phyloP scores from a whole-genome alignment of 2,329 filamentous ascomycete species.

The Exserohilum rostratum region DNA sequence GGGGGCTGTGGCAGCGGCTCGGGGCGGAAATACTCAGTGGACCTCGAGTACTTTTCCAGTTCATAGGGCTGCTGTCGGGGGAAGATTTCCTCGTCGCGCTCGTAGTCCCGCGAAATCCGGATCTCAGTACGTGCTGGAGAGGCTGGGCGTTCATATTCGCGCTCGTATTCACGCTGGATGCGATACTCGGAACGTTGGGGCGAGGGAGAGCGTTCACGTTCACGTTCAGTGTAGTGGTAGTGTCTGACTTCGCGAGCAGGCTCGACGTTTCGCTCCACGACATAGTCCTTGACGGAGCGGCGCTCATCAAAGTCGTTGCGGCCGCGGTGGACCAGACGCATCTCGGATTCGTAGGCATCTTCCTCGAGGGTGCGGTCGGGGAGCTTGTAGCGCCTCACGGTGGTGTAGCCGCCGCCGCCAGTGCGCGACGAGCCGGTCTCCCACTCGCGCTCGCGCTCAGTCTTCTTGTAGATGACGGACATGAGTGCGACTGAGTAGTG shows the following conservation, averaged over 20 bases:
- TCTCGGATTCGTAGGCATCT: constrained; percentile 55
- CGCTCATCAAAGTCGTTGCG: constrained; percentile 43
- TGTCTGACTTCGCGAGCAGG: constrained; percentile 44
- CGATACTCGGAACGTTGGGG: constrained; percentile 57
- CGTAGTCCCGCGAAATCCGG: constrained; percentile 40
- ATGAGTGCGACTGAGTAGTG: constrained; percentile 33
- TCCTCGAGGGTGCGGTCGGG: constrained; percentile 53
- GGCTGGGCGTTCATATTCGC: constrained; percentile 49
- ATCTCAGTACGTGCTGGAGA: constrained; percentile 52
- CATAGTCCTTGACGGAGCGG: constrained; percentile 46
- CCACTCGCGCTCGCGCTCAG: constrained; percentile 55
- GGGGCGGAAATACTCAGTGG: constrained; percentile 59
- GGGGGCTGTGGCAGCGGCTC: constrained; percentile 40
- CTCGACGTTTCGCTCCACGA: constrained; percentile 43
- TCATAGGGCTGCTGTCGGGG: constrained; percentile 45
- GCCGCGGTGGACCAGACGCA: constrained; percentile 54
- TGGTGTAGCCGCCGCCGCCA: constrained; percentile 55
- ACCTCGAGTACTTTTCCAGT: constrained; percentile 59
- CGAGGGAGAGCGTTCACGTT: constrained; percentile 47
- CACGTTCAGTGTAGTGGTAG: constrained; percentile 48
- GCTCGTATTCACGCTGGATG: constrained; percentile 56
- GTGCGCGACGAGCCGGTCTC: constrained; percentile 42
- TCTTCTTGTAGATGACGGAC: constrained; percentile 53
- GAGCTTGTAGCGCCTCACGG: constrained; percentile 66
- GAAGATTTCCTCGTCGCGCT: constrained; percentile 39